phyloP scores from a whole-genome alignment of 495 filamentous ascomycete species.

The Talaromyces thailandensis region DNA sequence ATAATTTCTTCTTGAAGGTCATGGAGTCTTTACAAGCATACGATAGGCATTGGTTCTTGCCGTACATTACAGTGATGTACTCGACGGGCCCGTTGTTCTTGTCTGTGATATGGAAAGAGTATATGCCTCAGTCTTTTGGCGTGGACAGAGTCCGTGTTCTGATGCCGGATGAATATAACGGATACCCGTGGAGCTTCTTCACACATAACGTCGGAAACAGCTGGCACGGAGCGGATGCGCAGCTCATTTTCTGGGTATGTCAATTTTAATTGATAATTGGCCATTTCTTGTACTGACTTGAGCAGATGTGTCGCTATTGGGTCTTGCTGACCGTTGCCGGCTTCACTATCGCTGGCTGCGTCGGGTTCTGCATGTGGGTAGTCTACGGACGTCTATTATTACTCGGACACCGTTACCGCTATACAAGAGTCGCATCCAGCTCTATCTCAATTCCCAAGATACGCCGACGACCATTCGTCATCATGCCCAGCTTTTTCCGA shows the following conservation, averaged over 20 bases:
- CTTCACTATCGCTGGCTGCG: constrained; percentile 48
- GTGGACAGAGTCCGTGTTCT: constrained; percentile 42
- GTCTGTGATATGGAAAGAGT: constrained; percentile 77
- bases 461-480: constrained; percentile 22
- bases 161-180: constrained; percentile 61
- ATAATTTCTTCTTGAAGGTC: constrained; percentile 71
- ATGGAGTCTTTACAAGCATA: constrained; percentile 64
- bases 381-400: constrained; percentile 39
- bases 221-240: constrained; percentile 69
- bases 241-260: constrained; percentile 66
- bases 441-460: constrained; percentile 23
- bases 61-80: constrained; percentile 87
- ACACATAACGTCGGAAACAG: constrained; percentile 63
- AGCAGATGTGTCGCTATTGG: constrained; percentile 63
- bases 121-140: constrained; percentile 38
- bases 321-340: constrained; percentile 57
- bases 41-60: constrained; percentile 67
- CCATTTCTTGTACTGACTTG: not conserved
- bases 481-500: constrained; percentile 30
- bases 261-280: not conserved
- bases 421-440: constrained; percentile 25
- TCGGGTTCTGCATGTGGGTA: constrained; percentile 51
- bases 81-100: constrained; percentile 78
- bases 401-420: constrained; percentile 36
- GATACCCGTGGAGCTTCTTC: constrained; percentile 69